Evolutionary conservation across 179 eudicot species (phyloP).

Genomic region (Heliamphora pulchella): DNA sequence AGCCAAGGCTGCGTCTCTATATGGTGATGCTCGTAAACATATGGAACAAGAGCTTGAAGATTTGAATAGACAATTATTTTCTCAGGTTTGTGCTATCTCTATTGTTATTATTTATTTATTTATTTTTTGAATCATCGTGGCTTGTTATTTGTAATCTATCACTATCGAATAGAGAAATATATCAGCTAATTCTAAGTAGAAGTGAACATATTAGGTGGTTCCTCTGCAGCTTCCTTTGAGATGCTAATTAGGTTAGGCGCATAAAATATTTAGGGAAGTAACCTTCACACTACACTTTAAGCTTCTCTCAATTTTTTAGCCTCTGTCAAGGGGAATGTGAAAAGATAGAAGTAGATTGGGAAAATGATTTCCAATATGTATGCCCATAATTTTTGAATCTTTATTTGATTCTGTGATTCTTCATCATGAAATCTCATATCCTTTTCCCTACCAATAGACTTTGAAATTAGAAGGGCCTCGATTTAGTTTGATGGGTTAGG

Average conservation of each 20-base stretch:
- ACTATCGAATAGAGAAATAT: background rate
- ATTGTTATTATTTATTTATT: background rate
- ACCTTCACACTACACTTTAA: too few relatives aligned
- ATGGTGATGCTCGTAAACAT: conserved; percentile 91
- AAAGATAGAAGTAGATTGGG: too few relatives aligned
- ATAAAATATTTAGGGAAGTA: background rate
- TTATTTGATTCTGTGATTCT: background rate
- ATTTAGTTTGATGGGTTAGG: background rate
- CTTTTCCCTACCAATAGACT: background rate
- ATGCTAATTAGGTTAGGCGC: background rate
- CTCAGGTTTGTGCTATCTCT: conserved; percentile 48
- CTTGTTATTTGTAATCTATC: too few relatives aligned
- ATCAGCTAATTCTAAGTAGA: background rate
- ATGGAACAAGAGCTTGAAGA: conserved; percentile 92
- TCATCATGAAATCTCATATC: background rate
- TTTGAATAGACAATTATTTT: conserved; percentile 48
- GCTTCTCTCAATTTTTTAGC: too few relatives aligned
- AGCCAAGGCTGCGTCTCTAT: conserved; percentile 87
- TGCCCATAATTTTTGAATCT: background rate
- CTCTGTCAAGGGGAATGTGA: too few relatives aligned
- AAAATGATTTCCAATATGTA: too few relatives aligned
- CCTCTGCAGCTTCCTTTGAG: background rate
- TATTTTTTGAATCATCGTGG: too few relatives aligned
- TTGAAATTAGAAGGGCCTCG: background rate
- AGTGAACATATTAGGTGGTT: background rate